Evolutionary conservation across 345 rosid species (phyloP), one percentile per base, ranked within the genome.

Genomic region (Theobroma cacao): DNA sequence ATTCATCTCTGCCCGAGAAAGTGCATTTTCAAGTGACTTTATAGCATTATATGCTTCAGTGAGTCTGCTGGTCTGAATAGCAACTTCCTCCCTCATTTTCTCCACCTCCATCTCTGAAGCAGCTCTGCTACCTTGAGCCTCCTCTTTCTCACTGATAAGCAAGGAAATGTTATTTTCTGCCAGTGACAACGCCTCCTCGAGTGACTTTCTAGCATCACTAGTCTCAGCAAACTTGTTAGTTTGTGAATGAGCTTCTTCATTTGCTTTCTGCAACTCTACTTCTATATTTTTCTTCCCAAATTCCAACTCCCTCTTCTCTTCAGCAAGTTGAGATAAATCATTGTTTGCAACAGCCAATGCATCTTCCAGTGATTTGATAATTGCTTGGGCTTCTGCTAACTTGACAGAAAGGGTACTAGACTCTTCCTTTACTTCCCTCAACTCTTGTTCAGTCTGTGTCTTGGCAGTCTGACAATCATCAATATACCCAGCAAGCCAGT

Each of bases 121-220:
- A 80, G 86, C 87, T 80, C 84, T 82, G 78, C 86, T 75, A 77
- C 78, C 81, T 78, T 86, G 90, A 82, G 86, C 89, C 83, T 89
- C 98, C 83, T 93, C 94, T 82, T 88, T 91, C 85, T 88, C 97
- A 81, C 76, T 89, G 65, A 82, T 79, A 45, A 92, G 84, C 60
- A 80, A 79, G 52, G 87, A 83, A 82, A 88, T 85, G 64, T 86
- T 87, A 74, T 70, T 86, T 82, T 90, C 94, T 58, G 92, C 92
- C 72, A 77, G 79, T 59, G 78, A 84, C 83, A 92, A 84, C 72
- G 90, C 89, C 81, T 87, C 89, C 86, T 93, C 97, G 81, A 92
- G 89, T 20, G 94, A 82, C 68, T 80, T 85, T 80, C 69, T 89
- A 77, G 81, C 53, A 59, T 86, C 89, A 78, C 52, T 74, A 81